Base-by-base conservation (phyloP, 768 basidiomycete genomes). In the Tricholoma sp. region DNA sequence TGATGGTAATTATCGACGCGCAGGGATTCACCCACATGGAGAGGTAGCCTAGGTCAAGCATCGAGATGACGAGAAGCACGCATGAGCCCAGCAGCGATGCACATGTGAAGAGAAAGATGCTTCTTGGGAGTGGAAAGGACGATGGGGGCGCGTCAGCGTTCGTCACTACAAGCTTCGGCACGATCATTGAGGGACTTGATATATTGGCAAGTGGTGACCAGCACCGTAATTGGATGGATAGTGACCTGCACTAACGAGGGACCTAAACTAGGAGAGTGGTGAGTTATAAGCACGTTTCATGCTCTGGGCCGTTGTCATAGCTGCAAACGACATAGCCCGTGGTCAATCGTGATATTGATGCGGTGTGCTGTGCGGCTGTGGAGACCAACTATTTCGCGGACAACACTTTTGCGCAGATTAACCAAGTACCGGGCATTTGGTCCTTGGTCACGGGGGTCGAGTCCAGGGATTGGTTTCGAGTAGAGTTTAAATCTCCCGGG, bases 11-110 rank as follows among this genome's bases (percentile, higher is more conserved):
- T 15, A 70, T 34, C 8, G 68, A 59, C 18, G 63, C 50, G 56
- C 66, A 67, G 13, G 69, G 71, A 36, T 66, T 71, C 37, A 74
- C 56, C 58, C 64, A 71, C 56, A 73, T 63, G 9, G 72, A 74
- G 8, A 71, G 65, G 39, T 70, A 63, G 32, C 71, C 71, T 6
- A 70, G 55, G 57, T 74, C 72, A 36, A 72, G 67, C 61, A 71
- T 60, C 0, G 70, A 73, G 29, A 71, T 48, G 56, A 71, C 59
- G 31, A 74, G 59, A 8, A 68, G 56, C n/a, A 63, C 53, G 37
- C 55, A 61, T 41, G 71, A 60, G 9, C 61, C 62, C 11, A 61
- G 47, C 29, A 70, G 50, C 1, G 70, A 72, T 17, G 64, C 56
- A 39, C 60, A 64, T 28, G 66, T 68, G 47, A 70, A 61, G 42